Evolutionary conservation across 2,329 filamentous ascomycete genomes (phyloP).

Genomic region (Ilyonectria sp.): DNA sequence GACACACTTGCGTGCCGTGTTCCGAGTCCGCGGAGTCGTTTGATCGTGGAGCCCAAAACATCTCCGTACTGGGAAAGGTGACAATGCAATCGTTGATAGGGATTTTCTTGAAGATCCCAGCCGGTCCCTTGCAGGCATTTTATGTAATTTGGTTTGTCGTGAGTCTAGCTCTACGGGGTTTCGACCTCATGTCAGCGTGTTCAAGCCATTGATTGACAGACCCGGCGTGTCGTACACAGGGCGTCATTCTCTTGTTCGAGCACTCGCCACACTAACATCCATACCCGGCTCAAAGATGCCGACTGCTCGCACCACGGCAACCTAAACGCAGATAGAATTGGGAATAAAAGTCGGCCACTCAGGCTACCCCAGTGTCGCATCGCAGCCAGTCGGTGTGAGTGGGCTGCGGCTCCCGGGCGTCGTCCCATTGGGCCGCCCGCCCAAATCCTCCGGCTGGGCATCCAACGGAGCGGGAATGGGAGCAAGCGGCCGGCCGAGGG

Average conservation of each 20-base stretch:
- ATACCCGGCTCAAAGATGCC: constrained; percentile 1
- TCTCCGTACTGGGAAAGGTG: neutral
- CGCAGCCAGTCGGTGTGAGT: neutral
- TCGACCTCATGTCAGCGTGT: neutral
- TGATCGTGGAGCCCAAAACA: neutral
- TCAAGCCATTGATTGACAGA: neutral
- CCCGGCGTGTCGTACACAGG: neutral
- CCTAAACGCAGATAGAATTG: neutral
- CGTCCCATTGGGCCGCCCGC: constrained; percentile 14
- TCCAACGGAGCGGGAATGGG: too few relatives aligned
- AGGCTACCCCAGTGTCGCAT: neutral
- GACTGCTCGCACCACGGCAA: neutral
- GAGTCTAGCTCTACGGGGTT: neutral
- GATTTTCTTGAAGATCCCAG: constrained; percentile 3
- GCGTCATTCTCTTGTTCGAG: neutral
- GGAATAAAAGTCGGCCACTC: neutral
- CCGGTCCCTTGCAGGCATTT: constrained; percentile 1
- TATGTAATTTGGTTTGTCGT: neutral
- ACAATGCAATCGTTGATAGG: neutral
- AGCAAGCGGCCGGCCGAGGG: constrained; percentile 39
- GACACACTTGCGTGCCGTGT: constrained; percentile 1
- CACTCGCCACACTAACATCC: neutral
- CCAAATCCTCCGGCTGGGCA: too few relatives aligned
- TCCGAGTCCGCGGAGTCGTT: constrained; percentile 9
- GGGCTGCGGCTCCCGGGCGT: constrained; percentile 16